Base-by-base conservation (phyloP, 2,329 filamentous ascomycete genomes). In the Penicillium sclerotiorum region DNA sequence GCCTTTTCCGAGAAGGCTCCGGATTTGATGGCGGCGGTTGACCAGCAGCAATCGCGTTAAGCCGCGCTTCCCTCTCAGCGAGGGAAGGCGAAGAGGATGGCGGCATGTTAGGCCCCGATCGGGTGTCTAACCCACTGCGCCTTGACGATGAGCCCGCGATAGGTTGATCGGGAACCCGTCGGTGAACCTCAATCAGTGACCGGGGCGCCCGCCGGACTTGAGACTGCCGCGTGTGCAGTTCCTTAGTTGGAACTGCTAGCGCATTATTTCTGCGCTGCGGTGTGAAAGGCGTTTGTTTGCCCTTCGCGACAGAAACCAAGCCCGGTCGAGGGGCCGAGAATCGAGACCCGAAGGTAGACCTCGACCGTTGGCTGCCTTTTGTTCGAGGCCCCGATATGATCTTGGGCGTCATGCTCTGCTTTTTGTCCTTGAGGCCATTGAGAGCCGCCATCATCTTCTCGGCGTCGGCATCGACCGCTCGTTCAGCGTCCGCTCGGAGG, bases 401-500 rank as follows among this genome's bases (percentile, higher is more conserved):
- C 50, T 77, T 79, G 52, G 80, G 80, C 12, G 75, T 76, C 49
- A 85, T 82, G 47, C 78, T 77, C 28, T 80, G 77, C 56, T 83
- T 82, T 53, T 83, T 74, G 50, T 82, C 73, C 60, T 80, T 78
- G 53, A 87, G 77, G 12, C 78, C 81, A 12, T 79, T 77, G 38
- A 87, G 73, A 35, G 81, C 79, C 39, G 76, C 76, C 60, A 77
- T 80, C 48, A 90, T 74, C 45, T 76, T 77, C 51, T 77, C 79
- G 50, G 83, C 79, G 57, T 86, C 85, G 18, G 76, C 75, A 4
- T 77, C 76, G 7, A 87, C 77, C 45, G 82, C 77, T 44, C 78
- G 73, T 27, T 82, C 75, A 30, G 84, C 80, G 54, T 86, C 77
- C 35, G 75, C 76, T 56, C 82, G 79, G 64, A 92, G 86, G 55